Conservation (phyloP, 768 basidiomycete species). For the Macrocybe gigantea region DNA sequence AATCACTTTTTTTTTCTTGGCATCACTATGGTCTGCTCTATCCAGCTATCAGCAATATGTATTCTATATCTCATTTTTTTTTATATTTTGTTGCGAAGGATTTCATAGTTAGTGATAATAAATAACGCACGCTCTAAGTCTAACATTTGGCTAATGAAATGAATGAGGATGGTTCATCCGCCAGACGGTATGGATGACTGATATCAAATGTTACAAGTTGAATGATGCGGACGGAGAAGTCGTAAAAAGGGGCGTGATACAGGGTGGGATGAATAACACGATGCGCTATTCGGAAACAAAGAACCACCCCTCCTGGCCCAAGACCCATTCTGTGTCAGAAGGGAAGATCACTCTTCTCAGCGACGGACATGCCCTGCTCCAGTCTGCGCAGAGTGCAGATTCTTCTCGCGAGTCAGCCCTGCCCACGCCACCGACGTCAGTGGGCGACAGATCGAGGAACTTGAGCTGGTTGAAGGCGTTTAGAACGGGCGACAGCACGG, state of each 20-base stretch:
- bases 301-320: slow-evolving; percentile 25
- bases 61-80: slow-evolving; percentile 8
- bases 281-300: slow-evolving; percentile 9
- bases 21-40: not conserved
- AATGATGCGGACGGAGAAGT: not conserved
- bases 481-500: slow-evolving; percentile 54
- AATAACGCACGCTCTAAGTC: not conserved
- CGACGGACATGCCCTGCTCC: slow-evolving; percentile 48
- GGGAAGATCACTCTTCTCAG: slow-evolving; percentile 52
- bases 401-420: slow-evolving; percentile 43
- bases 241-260: not conserved
- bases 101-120: not conserved
- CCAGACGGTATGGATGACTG: too few relatives aligned
- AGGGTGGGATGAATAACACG: slow-evolving; percentile 1
- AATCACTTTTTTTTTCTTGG: slow-evolving; percentile 4
- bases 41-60: slow-evolving; percentile 5
- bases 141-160: not conserved
- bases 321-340: slow-evolving; percentile 46
- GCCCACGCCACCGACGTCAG: slow-evolving; percentile 40
- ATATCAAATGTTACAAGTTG: too few relatives aligned
- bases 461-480: slow-evolving; percentile 41
- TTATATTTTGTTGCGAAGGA: slow-evolving; percentile 5
- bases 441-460: slow-evolving; percentile 58
- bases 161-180: not conserved
- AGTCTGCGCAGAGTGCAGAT: slow-evolving; percentile 43